phyloP scores from a whole-genome alignment of 2,329 filamentous ascomycete genomes.

The Sphaceloma murrayae region DNA sequence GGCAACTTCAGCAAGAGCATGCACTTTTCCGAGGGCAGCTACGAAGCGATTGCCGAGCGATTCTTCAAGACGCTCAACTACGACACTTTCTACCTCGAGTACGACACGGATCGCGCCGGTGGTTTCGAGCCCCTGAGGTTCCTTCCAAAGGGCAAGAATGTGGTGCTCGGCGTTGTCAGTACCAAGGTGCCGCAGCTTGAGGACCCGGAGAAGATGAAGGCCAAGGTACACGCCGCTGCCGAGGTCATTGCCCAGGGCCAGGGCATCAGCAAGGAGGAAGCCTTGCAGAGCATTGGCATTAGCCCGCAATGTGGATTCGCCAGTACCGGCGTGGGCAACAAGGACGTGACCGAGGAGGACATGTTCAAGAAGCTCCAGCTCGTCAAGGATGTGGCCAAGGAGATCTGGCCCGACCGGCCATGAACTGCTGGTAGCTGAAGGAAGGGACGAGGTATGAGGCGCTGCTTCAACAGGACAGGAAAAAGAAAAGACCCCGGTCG shows the following conservation, averaged over 20 bases:
- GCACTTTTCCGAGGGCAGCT: constrained; percentile 32
- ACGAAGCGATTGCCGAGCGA: constrained; percentile 31
- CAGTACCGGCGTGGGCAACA: constrained; percentile 30
- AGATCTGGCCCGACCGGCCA: constrained; percentile 30
- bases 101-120: constrained; percentile 31
- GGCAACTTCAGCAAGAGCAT: constrained; percentile 33
- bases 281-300: constrained; percentile 32
- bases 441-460: not conserved
- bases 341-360: constrained; percentile 32
- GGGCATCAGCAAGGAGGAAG: constrained; percentile 29
- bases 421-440: constrained; percentile 10
- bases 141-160: constrained; percentile 32
- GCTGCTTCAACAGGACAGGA: constrained; percentile 12
- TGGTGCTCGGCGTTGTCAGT: constrained; percentile 32
- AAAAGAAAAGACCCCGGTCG: constrained; percentile 1
- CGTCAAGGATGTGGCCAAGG: constrained; percentile 30
- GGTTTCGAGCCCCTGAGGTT: constrained; percentile 33
- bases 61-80: constrained; percentile 33
- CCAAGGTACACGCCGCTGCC: constrained; percentile 28
- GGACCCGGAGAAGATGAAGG: constrained; percentile 28
- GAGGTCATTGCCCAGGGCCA: constrained; percentile 32
- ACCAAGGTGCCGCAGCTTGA: constrained; percentile 32
- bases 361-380: constrained; percentile 32
- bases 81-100: constrained; percentile 34
- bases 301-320: constrained; percentile 33